Conservation (phyloP, 1,139 yeast genomes). For the Taphrina sp. region DNA sequence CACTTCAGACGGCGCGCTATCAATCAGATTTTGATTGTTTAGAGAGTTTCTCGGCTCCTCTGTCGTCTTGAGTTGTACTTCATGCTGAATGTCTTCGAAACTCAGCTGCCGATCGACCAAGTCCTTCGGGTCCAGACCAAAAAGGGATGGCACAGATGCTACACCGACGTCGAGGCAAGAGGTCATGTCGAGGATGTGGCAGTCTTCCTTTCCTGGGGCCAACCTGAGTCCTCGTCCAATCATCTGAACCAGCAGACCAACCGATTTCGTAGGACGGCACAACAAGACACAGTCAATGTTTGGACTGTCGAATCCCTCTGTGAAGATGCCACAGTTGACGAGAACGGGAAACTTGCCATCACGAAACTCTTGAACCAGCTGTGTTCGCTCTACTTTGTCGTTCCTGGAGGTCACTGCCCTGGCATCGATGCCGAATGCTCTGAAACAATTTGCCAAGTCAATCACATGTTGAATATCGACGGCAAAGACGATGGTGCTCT, state of each 20-base stretch:
- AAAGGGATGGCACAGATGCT: slow-evolving; percentile 60
- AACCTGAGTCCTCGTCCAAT: slow-evolving; percentile 82
- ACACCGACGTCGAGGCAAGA: slow-evolving; percentile 61
- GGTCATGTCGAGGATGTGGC: slow-evolving; percentile 77
- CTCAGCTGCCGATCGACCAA: slow-evolving; percentile 29
- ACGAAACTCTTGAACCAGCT: slow-evolving; percentile 58
- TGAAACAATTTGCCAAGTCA: slow-evolving; percentile 56
- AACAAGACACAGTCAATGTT: slow-evolving; percentile 76
- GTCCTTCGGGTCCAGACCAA: slow-evolving; percentile 50
- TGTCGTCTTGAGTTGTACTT: slow-evolving; percentile 5
- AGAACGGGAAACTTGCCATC: slow-evolving; percentile 66
- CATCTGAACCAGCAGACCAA: slow-evolving; percentile 76
- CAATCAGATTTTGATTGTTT: slow-evolving; percentile 35
- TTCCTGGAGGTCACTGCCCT: slow-evolving; percentile 73
- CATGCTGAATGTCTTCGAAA: slow-evolving; percentile 15
- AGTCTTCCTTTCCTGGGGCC: slow-evolving; percentile 59
- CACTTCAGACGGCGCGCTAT: slow-evolving; percentile 13
- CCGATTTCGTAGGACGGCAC: slow-evolving; percentile 78
- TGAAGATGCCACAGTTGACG: slow-evolving; percentile 81
- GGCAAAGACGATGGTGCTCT: slow-evolving; percentile 74
- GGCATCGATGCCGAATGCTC: slow-evolving; percentile 63
- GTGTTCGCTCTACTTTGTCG: slow-evolving; percentile 52
- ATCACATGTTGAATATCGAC: slow-evolving; percentile 69
- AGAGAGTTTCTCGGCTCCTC: slow-evolving; percentile 9
- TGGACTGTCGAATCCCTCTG: slow-evolving; percentile 96